Conservation (phyloP, 2,329 filamentous ascomycete species). For the Knoxdaviesia capensis region DNA sequence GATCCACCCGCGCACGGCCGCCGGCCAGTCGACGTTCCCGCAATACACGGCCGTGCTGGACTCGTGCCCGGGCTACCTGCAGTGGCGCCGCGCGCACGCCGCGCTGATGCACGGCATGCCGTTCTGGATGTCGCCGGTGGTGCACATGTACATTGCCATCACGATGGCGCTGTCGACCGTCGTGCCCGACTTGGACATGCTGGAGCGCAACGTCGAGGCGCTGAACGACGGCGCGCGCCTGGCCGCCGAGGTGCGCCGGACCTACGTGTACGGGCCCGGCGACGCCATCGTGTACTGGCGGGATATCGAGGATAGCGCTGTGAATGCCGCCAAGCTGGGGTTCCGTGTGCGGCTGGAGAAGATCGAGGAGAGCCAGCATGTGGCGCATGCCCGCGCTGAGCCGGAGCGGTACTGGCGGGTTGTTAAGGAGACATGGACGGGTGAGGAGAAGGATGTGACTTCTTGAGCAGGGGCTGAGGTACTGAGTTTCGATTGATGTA, state of each 20-base stretch:
- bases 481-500: too few species aligned
- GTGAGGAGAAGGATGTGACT: neutral
- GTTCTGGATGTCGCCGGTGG: conserved; percentile 13
- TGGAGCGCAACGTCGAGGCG: conserved; percentile 14
- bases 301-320: conserved; percentile 27
- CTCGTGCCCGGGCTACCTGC: conserved; percentile 25
- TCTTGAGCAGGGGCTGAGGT: neutral
- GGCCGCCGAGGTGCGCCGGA: conserved; percentile 19
- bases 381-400: conserved; percentile 26
- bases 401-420: conserved; percentile 27
- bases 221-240: conserved; percentile 16
- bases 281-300: conserved; percentile 25
- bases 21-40: neutral
- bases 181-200: conserved; percentile 13
- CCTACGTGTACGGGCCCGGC: conserved; percentile 29
- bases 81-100: conserved; percentile 17
- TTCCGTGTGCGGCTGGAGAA: conserved; percentile 21
- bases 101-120: conserved; percentile 18
- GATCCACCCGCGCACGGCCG: neutral
- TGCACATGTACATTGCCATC: conserved; percentile 14
- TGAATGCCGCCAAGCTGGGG: conserved; percentile 17
- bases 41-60: conserved; percentile 11
- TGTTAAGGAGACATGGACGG: conserved; percentile 24
- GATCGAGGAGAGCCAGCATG: conserved; percentile 27
- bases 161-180: conserved; percentile 1